Evolutionary conservation across 768 basidiomycete genomes (phyloP).

Genomic region (Podaxis sp.): DNA sequence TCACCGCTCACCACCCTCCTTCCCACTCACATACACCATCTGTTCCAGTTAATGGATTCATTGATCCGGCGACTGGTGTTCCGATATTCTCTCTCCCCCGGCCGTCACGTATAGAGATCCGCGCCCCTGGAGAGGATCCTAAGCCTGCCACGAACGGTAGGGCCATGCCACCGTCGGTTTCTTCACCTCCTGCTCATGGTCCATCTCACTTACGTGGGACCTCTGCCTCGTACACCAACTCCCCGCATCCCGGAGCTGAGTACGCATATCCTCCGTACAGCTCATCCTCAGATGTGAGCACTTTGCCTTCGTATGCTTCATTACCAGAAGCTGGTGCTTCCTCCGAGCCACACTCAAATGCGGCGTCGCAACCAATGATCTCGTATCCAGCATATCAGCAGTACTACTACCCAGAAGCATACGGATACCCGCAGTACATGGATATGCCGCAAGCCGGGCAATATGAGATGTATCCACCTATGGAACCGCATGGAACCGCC

Average conservation of each 20-base stretch:
- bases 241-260: constrained; percentile 35
- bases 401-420: constrained; percentile 74
- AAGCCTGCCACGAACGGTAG: constrained; percentile 27
- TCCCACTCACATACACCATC: constrained; percentile 31
- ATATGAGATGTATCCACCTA: constrained; percentile 57
- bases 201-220: constrained; percentile 48
- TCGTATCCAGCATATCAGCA: constrained; percentile 60
- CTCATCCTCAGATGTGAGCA: constrained; percentile 25
- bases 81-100: constrained; percentile 78
- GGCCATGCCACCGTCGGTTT: constrained; percentile 27
- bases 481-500: constrained; percentile 9
- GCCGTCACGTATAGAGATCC: constrained; percentile 73
- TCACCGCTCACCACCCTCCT: constrained; percentile 40
- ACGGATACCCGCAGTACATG: constrained; percentile 66
- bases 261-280: constrained; percentile 26
- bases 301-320: constrained; percentile 28
- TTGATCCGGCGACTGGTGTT: constrained; percentile 64
- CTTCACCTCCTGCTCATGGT: constrained; percentile 12
- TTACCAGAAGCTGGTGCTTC: constrained; percentile 23
- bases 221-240: constrained; percentile 42
- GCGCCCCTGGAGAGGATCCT: constrained; percentile 49
- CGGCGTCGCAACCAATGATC: constrained; percentile 40
- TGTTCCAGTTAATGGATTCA: constrained; percentile 59
- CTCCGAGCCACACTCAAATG: constrained; percentile 24
- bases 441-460: constrained; percentile 65